These are phyloP conservation scores for Colletotrichum limetticola DNA, from an alignment of 2,329 filamentous ascomycete genomes.

Conservation along the genomic window DNA sequence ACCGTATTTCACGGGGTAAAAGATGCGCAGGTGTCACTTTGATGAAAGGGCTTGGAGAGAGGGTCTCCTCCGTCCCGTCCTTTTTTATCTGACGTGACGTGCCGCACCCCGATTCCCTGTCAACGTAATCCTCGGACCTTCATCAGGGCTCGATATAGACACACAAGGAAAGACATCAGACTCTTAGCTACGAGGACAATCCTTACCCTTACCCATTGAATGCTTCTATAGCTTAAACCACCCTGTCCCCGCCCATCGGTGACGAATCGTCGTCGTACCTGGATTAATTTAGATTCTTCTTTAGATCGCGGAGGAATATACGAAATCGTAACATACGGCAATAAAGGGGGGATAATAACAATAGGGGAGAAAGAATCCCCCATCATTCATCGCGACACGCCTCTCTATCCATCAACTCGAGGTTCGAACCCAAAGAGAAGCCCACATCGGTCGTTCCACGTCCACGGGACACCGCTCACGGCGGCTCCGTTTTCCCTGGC, in stretches of 20 bases:
- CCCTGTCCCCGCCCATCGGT: constrained; percentile 2
- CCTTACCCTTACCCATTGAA: neutral
- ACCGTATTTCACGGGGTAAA: neutral
- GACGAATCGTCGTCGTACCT: neutral
- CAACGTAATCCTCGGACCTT: neutral
- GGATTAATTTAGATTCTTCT: neutral
- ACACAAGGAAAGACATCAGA: neutral
- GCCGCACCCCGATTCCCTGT: constrained; percentile 2
- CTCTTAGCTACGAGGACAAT: neutral
- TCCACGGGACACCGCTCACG: neutral
- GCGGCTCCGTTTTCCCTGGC: neutral
- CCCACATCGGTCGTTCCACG: neutral
- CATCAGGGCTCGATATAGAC: neutral
- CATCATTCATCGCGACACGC: neutral
- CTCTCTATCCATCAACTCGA: neutral
- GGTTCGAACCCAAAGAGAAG: neutral
- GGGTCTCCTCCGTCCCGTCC: neutral
- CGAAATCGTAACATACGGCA: neutral
- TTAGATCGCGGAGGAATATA: neutral
- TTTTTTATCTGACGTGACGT: constrained; percentile 5
- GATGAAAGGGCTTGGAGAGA: neutral
- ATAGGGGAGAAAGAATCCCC: neutral
- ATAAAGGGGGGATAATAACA: neutral
- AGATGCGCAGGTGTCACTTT: constrained; percentile 17
- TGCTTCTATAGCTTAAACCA: neutral